A percentile compares a stretch with the other conserved stretches of the same genome.
Conservation (phyloP, 192 early-diverging fungal genomes). For the Backusella luteola region DNA sequence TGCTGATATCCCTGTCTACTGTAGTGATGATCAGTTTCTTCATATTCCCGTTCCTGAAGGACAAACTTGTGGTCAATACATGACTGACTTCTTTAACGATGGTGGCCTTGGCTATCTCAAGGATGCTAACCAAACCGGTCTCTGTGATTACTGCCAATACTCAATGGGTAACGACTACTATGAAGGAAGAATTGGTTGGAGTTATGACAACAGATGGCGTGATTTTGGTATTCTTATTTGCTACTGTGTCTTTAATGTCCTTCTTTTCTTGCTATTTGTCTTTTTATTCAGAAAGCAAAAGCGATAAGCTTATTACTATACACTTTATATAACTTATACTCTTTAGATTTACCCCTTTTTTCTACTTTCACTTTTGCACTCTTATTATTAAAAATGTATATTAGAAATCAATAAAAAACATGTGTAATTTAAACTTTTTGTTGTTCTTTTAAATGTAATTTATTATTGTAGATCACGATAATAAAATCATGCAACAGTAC, state of each 20-base stretch:
- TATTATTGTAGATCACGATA: too few relatives aligned
- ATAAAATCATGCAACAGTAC: too few relatives aligned
- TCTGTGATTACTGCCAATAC: conserved; percentile 66
- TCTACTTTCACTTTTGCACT: neutral
- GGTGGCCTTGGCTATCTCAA: conserved; percentile 5
- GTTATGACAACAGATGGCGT: conserved; percentile 60
- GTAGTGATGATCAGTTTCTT: conserved; percentile 50
- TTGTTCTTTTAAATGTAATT: too few relatives aligned
- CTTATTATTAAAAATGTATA: conserved; percentile 8
- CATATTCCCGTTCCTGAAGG: conserved; percentile 51
- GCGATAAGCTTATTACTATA: conserved; percentile 11
- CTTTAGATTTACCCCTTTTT: conserved; percentile 1
- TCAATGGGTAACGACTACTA: conserved; percentile 57
- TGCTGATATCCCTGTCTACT: conserved; percentile 46
- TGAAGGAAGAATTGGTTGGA: conserved; percentile 43
- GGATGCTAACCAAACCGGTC: conserved; percentile 1
- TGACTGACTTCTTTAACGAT: conserved; percentile 9
- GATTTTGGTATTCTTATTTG: conserved; percentile 65
- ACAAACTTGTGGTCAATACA: conserved; percentile 60
- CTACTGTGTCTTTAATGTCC: conserved; percentile 59
- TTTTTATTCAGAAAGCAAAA: conserved; percentile 36
- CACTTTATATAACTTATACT: neutral
- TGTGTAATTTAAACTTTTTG: neutral
- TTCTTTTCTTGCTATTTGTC: conserved; percentile 39
- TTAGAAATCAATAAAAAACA: neutral